Evolutionary conservation across 345 rosid species (phyloP), one percentile per base, ranked within the genome.

Genomic region (Abelmoschus esculentus): DNA sequence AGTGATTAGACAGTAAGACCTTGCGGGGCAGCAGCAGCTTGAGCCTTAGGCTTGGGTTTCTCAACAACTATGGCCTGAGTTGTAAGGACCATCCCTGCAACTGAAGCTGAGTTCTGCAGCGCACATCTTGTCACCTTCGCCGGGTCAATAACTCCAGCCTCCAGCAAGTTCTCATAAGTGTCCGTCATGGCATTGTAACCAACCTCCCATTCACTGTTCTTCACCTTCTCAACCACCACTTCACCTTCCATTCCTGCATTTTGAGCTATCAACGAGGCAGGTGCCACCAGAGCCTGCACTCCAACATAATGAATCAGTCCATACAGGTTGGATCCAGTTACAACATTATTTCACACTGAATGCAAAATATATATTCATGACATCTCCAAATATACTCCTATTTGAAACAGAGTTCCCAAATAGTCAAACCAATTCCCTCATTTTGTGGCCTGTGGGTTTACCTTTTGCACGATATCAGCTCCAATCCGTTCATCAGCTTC

Each of bases 31-130:
- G 90, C 90, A 42, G 78, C 86, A 1, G 72, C 86, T 0, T 87
- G 46, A 61, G 86, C 79, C 83, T 85, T 93, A 6, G 91, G 91
- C 84, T 83, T 91, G 0, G 89, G 67, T 81, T 92, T 95, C 73
- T 90, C 98, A 0, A 89, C 98, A 8, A 95, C 98, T 46, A 92
- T 95, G 78, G 99, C 99, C 70, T 95, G 99, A 47, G 99, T 92
- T 66, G 98, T 96, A 67, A 96, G 74, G 44, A 92, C 97, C 99
- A 96, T 96, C 56, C 98, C 98, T 0, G 98, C 98, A 46, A 96
- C 95, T 1, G 99, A 92, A 57, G 99, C 90, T 3, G 99, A 76
- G 66, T 96, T 96, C 82, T 95, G 99, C 72, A 95, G 75, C 0
- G 87, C 98, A 72, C 99, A 92, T 83, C 98, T 86, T 1, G 95